Base-by-base conservation (phyloP, 1,284 basidiomycete genomes). In the Porogramme epimiltina region DNA sequence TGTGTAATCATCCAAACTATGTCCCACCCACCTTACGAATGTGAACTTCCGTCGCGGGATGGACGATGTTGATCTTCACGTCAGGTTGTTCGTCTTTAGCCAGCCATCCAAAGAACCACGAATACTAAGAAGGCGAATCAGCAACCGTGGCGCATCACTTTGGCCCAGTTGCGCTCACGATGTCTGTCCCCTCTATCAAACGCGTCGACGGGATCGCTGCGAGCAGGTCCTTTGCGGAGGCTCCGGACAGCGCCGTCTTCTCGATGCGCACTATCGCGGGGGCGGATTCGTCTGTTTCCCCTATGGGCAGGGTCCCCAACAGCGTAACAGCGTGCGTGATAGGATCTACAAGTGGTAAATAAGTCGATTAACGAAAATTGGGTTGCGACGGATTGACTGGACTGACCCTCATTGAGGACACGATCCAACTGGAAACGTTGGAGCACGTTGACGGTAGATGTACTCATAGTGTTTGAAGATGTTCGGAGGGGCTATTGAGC, bases 11-110 rank as follows among this genome's bases (percentile, higher is more conserved):
- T 39, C 15, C 26, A 15, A 26, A 44, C 34, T 36, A 13, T 3
- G 20, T 4, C 6, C 10, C 8, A 23, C 68, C 18, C 28, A 81
- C 85, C 76, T 95, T 95, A 54, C 78, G 78, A 55, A 95, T 84
- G 63, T 95, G 93, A 0, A 82, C 80, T 13, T 91, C 85, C 0
- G 91, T 94, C 4, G 91, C 91, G 9, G 93, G 93, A 62, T 78
- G 89, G 49, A 94, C 85, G 23, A 94, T 71, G 58, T 84, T 89
- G 59, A 96, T 81, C 69, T 79, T 81, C 26, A 78, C 68, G 39
- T 80, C 79, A 1, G 76, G 77, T 22, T 68, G 61, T 1, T 70
- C 65, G 5, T 66, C 68, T 4, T 60, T 57, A 15, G 63, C 59
- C 23, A 76, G 54, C 75, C 77, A 80, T 1, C 68, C 80, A 38